Percentiles rank a stretch among this genome's conserved stretches.
Conservation (phyloP, 2,329 filamentous ascomycete species). For the Xylariales sp. region DNA sequence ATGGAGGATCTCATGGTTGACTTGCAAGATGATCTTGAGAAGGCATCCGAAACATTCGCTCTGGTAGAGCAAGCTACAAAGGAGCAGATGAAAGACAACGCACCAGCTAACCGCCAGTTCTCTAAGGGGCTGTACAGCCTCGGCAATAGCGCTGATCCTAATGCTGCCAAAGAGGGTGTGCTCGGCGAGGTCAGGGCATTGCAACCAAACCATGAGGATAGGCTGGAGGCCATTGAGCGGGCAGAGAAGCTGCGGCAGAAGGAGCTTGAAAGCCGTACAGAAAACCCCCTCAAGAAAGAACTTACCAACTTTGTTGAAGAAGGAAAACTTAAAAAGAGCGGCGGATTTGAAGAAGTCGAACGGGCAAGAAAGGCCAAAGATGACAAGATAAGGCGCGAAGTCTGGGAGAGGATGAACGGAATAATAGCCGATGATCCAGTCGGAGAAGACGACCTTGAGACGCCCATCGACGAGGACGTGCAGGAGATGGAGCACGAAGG, state of each 20-base stretch:
- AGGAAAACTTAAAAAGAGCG: conserved; percentile 91
- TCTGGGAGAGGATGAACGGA: conserved; percentile 64
- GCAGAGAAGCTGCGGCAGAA: conserved; percentile 88
- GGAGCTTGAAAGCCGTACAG: conserved; percentile 74
- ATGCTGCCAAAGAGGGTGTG: conserved; percentile 83
- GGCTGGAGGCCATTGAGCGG: conserved; percentile 94
- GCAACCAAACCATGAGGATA: conserved; percentile 88
- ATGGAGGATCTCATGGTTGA: conserved; percentile 94
- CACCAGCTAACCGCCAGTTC: conserved; percentile 46
- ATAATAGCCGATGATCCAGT: conserved; percentile 37
- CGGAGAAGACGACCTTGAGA: no score
- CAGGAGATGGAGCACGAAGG: conserved; percentile 7
- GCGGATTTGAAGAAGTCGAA: conserved; percentile 92
- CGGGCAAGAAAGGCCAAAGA: conserved; percentile 79
- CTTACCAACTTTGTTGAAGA: conserved; percentile 81
- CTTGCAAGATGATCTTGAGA: conserved; percentile 90
- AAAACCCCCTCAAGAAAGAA: conserved; percentile 78
- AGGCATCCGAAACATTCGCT: conserved; percentile 87
- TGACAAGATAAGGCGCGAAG: conserved; percentile 78
- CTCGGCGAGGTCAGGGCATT: conserved; percentile 90
- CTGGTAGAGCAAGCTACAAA: conserved; percentile 98
- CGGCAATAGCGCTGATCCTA: conserved; percentile 59
- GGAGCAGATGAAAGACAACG: conserved; percentile 81
- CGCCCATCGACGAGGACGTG: no score
- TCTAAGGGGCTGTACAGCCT: conserved; percentile 53